phyloP scores from a whole-genome alignment of 208 protist species.

The Leishmania aethiopica region DNA sequence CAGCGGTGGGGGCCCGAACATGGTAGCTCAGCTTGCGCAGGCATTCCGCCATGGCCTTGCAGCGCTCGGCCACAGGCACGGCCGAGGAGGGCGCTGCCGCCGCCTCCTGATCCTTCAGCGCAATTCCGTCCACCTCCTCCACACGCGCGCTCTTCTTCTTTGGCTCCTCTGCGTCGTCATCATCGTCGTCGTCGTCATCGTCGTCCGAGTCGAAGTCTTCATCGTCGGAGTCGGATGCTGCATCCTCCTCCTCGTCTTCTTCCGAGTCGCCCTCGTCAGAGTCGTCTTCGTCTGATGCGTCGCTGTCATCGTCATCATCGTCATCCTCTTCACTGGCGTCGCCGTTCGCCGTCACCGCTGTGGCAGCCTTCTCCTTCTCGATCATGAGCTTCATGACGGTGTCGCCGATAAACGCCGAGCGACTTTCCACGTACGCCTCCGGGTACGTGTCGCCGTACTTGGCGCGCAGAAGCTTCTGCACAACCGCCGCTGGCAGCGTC shows the following conservation, averaged over 20 bases:
- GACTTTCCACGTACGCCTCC: slow-evolving; percentile 54
- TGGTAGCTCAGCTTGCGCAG: slow-evolving; percentile 71
- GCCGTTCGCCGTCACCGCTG: background rate
- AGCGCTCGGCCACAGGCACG: slow-evolving; percentile 47
- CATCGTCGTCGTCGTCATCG: slow-evolving; percentile 25
- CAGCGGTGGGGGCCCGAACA: slow-evolving; percentile 42
- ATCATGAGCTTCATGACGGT: slow-evolving; percentile 48
- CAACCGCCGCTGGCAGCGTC: slow-evolving; percentile 62
- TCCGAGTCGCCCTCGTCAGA: slow-evolving; percentile 28
- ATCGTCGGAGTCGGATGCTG: slow-evolving; percentile 32
- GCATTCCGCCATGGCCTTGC: slow-evolving; percentile 73
- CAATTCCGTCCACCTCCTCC: slow-evolving; percentile 33
- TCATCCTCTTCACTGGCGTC: slow-evolving; percentile 22
- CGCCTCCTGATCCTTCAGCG: background rate
- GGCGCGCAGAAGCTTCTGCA: slow-evolving; percentile 64
- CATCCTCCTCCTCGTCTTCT: slow-evolving; percentile 38
- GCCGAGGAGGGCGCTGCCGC: slow-evolving; percentile 1
- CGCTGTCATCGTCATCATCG: slow-evolving; percentile 2
- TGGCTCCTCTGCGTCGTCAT: slow-evolving; percentile 27
- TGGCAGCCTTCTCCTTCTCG: slow-evolving; percentile 21
- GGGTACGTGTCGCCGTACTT: slow-evolving; percentile 70
- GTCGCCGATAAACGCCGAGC: slow-evolving; percentile 46
- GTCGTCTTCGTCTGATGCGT: slow-evolving; percentile 17
- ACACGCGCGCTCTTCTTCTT: slow-evolving; percentile 46
- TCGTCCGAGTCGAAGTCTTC: slow-evolving; percentile 49